Evolutionary conservation across 768 basidiomycete genomes (phyloP).

Genomic region (Macrocybe gigantea): DNA sequence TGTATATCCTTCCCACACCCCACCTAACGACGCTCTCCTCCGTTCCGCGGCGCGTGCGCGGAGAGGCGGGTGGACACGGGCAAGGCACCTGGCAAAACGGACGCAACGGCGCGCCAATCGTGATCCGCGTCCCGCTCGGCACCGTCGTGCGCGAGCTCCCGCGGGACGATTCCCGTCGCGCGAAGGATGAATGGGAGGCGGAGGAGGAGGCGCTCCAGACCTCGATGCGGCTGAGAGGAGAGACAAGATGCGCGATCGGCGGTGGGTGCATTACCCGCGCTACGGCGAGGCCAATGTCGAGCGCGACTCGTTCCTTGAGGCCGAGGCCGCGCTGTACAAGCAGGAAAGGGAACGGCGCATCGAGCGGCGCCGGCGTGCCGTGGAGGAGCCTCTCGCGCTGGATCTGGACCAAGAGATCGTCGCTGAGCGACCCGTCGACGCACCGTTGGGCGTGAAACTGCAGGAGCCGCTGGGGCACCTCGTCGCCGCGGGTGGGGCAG

Average conservation of each 20-base stretch:
- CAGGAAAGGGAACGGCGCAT: constrained; percentile 58
- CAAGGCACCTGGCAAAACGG: constrained; percentile 89
- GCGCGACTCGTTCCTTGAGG: constrained; percentile 64
- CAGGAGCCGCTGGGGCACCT: constrained; percentile 54
- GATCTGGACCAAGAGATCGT: constrained; percentile 56
- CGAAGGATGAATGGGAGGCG: constrained; percentile 66
- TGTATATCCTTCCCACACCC: constrained; percentile 78
- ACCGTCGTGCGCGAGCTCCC: constrained; percentile 81
- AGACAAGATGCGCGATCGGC: constrained; percentile 53
- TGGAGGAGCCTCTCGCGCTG: constrained; percentile 41
- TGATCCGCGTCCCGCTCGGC: constrained; percentile 83
- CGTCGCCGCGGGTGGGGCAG: constrained; percentile 69
- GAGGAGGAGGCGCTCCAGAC: constrained; percentile 55
- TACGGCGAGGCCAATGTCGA: constrained; percentile 55
- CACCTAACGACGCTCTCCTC: constrained; percentile 73
- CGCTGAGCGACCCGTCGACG: constrained; percentile 39
- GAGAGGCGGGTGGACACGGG: constrained; percentile 62
- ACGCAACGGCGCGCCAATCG: constrained; percentile 58
- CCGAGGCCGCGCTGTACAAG: constrained; percentile 53
- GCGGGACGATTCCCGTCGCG: constrained; percentile 57
- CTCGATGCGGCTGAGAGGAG: constrained; percentile 43
- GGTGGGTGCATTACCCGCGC: constrained; percentile 82
- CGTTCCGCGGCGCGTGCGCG: constrained; percentile 64
- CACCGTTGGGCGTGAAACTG: constrained; percentile 57
- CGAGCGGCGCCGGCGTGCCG: constrained; percentile 34